phyloP scores from a whole-genome alignment of 345 rosid genomes.

The Citrus maxima region DNA sequence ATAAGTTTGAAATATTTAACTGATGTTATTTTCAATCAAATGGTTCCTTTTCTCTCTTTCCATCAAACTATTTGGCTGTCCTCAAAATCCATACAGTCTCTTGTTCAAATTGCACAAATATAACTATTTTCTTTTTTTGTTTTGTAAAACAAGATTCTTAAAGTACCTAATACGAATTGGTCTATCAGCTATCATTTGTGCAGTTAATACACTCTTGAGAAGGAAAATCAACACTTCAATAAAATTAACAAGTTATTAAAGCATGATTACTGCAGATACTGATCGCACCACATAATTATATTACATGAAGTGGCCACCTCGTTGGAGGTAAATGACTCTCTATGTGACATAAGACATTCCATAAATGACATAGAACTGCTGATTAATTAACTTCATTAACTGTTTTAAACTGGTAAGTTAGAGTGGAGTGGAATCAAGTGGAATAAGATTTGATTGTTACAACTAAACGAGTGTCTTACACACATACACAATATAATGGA shows the following conservation, averaged over 20 bases:
- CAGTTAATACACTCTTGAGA: background rate
- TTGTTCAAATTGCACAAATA: background rate
- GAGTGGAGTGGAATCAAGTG: too few species aligned
- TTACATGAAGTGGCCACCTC: too few species aligned
- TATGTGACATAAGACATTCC: too few species aligned
- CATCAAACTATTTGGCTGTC: background rate
- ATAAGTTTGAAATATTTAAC: background rate
- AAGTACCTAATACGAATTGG: background rate
- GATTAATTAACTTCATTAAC: too few species aligned
- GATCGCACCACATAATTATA: background rate
- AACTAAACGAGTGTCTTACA: background rate
- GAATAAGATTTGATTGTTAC: too few species aligned
- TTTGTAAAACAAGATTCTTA: background rate
- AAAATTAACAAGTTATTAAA: background rate
- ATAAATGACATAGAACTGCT: too few species aligned
- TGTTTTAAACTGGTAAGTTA: too few species aligned
- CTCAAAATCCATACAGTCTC: background rate
- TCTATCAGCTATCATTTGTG: background rate
- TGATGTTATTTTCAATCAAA: background rate
- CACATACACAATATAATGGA: background rate
- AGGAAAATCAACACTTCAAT: background rate
- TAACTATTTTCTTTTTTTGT: background rate
- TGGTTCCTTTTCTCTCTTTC: background rate
- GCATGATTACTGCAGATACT: background rate
- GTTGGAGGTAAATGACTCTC: too few species aligned